These are phyloP conservation scores for Suillus spraguei DNA, from an alignment of 768 basidiomycete genomes.

Conservation along the genomic window DNA sequence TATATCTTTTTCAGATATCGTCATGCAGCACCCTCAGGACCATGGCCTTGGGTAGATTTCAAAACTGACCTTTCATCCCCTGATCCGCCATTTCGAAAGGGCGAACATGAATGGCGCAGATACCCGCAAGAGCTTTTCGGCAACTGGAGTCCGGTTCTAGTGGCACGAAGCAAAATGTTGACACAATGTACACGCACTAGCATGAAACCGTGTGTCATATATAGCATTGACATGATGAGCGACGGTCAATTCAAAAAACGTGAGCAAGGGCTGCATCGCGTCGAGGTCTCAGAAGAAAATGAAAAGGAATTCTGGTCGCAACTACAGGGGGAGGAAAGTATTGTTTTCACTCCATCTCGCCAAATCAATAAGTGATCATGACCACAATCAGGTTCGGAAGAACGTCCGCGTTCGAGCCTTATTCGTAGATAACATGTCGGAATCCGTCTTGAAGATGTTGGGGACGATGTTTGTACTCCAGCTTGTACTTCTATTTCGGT, in stretches of 20 bases:
- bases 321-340: constrained; percentile 28
- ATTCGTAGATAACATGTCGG: not conserved
- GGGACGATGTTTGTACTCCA: constrained; percentile 32
- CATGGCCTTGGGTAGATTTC: constrained; percentile 47
- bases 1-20: constrained; percentile 27
- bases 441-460: constrained; percentile 34
- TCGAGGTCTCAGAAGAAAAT: not conserved
- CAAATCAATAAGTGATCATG: constrained; percentile 2
- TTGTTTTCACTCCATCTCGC: not conserved
- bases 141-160: constrained; percentile 55
- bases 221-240: not conserved
- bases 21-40: constrained; percentile 41
- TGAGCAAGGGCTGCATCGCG: not conserved
- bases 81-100: not conserved
- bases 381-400: constrained; percentile 30
- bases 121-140: constrained; percentile 57
- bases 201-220: not conserved
- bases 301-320: constrained; percentile 27
- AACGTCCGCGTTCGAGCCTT: constrained; percentile 24
- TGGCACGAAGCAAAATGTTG: constrained; percentile 36
- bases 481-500: not conserved
- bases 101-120: constrained; percentile 27
- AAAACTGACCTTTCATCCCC: constrained; percentile 22
- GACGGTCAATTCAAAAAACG: constrained; percentile 20
- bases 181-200: not conserved